Evolutionary conservation across 768 basidiomycete species (phyloP).

Genomic region (Rhodotorula sphaerocarpa): DNA sequence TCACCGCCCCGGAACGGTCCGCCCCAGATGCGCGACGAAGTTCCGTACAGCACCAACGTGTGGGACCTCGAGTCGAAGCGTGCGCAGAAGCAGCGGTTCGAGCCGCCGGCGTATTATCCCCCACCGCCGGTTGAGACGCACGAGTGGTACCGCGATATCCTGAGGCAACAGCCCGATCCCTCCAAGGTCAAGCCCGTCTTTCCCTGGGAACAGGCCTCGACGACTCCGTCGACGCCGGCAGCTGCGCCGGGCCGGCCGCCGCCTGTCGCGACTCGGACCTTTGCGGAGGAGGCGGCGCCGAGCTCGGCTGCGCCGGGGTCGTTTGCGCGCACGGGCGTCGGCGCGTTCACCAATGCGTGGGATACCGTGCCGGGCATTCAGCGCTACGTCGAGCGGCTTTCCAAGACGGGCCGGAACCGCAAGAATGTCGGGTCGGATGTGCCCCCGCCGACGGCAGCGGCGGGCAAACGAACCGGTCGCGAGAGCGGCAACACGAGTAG

Average conservation of each 20-base stretch:
- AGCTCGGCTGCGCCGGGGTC: background rate
- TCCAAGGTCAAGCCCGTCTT: slow-evolving; percentile 69
- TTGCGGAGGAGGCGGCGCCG: slow-evolving; percentile 1
- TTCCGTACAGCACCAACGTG: slow-evolving; percentile 68
- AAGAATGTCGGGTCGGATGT: background rate
- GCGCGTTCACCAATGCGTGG: slow-evolving; percentile 67
- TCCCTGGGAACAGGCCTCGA: slow-evolving; percentile 76
- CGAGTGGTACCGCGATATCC: slow-evolving; percentile 50
- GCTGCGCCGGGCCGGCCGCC: background rate
- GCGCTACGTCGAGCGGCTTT: slow-evolving; percentile 53
- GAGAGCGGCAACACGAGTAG: background rate
- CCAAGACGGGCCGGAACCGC: slow-evolving; percentile 25
- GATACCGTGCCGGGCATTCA: slow-evolving; percentile 72
- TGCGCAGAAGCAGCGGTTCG: slow-evolving; percentile 50
- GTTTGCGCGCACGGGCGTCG: background rate
- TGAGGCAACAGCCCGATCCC: slow-evolving; percentile 56
- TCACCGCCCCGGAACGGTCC: slow-evolving; percentile 61
- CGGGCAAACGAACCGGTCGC: too few species aligned
- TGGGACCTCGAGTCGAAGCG: slow-evolving; percentile 63
- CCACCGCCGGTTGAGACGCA: slow-evolving; percentile 65
- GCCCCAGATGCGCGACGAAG: slow-evolving; percentile 55
- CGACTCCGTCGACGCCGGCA: background rate
- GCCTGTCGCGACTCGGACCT: slow-evolving; percentile 6
- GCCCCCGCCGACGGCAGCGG: too few species aligned
- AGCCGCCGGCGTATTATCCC: slow-evolving; percentile 54